Base-by-base conservation (phyloP, 2,329 filamentous ascomycete genomes). In the Nothophoma quercina region DNA sequence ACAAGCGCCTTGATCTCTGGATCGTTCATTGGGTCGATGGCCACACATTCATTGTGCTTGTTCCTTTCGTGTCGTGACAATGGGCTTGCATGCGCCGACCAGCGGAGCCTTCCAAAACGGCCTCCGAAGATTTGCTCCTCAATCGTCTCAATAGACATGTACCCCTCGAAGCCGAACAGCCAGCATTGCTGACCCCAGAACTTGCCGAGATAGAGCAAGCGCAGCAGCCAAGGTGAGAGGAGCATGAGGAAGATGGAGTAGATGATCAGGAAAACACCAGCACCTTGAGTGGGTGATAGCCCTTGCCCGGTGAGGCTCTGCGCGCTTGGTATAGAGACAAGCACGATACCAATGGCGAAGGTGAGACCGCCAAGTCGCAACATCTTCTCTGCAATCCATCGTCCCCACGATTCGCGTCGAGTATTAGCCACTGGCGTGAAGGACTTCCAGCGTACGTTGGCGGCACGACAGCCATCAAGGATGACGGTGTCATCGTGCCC, bases 161-260 rank as follows among this genome's bases (percentile, higher is more conserved):
- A 72, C 0, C 77, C 76, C 45, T 78, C 75, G 18, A 79, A 72
- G 2, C 76, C 77, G 51, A 79, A 77, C 39, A 79, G 63, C 70
- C 74, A 77, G 13, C 77, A 70, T 46, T 78, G 75, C 7, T 71
- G 68, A 7, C 60, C 63, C 74, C 72, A 77, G 42, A 76, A 63
- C 52, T 78, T 77, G 25, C 74, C 75, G 1, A 66, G 58, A 32
- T 78, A 78, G 4, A 78, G 54, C n/a, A 67, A 34, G 6, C 65
- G 62, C 8, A 78, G 62, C 5, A 77, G 46, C 41, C 64, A 71
- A 6, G 75, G 75, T 1, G 67, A 66, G 1, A 68, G 32, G 0
- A 65, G 59, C 26, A 75, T 67, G 12, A 73, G 54, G 1, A 68
- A 36, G 0, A 72, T 13, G 1, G 64, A 65, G 33, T 67, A 64